phyloP scores from a whole-genome alignment of 345 rosid genomes.

The Citropsis articulata region DNA sequence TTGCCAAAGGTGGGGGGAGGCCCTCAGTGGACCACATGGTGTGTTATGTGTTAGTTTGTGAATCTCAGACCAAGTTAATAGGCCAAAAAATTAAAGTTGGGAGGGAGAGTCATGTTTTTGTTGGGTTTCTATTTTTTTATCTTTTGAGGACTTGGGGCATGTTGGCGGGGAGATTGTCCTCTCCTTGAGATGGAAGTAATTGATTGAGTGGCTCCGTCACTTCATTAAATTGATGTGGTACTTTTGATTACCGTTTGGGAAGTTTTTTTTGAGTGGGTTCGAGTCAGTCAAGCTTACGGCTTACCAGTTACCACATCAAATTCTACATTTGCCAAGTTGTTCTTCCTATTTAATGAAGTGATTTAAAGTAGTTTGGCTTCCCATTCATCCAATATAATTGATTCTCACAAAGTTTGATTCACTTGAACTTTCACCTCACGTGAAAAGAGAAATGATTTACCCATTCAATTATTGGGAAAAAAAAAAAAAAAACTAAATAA shows the following conservation, averaged over 20 bases:
- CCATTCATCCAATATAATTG: no score
- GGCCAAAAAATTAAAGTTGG: conserved; percentile 11
- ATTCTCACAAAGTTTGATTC: no score
- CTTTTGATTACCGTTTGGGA: neutral
- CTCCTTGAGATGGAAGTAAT: neutral
- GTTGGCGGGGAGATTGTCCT: conserved; percentile 6
- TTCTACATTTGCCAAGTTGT: neutral
- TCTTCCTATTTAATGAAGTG: no score
- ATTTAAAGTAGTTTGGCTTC: no score
- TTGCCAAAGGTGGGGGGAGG: neutral
- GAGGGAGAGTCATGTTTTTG: neutral
- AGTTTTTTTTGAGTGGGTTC: neutral
- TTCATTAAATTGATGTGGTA: neutral
- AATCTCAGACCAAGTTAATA: conserved; percentile 2
- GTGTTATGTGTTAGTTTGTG: neutral
- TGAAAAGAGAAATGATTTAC: no score
- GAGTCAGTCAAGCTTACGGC: neutral
- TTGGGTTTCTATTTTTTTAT: neutral
- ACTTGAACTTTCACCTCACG: no score
- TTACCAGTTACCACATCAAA: no score
- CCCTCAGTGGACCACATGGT: conserved; percentile 18
- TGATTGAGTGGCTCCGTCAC: conserved; percentile 5
- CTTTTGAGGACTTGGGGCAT: neutral
- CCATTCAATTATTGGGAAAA: no score
- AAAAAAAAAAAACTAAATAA: no score